phyloP scores from a whole-genome alignment of 371 early-diverging fungal genomes.

The Mucor lusitanicus region DNA sequence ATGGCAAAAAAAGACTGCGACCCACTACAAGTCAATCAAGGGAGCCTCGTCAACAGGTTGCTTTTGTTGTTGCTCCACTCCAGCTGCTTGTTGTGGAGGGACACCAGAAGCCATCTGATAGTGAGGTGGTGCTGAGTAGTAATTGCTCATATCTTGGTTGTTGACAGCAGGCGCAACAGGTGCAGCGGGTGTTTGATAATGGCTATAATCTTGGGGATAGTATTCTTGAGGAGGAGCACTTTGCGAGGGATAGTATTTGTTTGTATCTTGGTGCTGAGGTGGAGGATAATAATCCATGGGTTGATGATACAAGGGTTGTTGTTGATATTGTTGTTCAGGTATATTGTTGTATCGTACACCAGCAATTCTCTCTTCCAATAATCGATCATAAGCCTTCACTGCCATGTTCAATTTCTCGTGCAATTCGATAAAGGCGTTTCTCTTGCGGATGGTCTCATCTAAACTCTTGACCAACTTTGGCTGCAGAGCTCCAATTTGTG shows the following conservation, averaged over 20 bases:
- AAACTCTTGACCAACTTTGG: conserved; percentile 71
- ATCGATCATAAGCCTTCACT: conserved; percentile 79
- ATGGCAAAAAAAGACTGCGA: too few species aligned
- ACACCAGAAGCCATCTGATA: neutral
- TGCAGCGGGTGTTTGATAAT: conserved; percentile 3
- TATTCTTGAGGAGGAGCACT: conserved; percentile 10
- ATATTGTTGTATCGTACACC: conserved; percentile 6
- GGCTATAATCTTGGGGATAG: conserved; percentile 1
- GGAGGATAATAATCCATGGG: conserved; percentile 5
- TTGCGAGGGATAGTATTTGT: conserved; percentile 6
- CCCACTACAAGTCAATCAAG: conserved; percentile 21
- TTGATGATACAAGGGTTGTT: conserved; percentile 12
- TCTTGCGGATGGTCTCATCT: conserved; percentile 65
- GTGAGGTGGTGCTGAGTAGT: conserved; percentile 17
- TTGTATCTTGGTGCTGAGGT: conserved; percentile 5
- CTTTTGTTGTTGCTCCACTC: conserved; percentile 5
- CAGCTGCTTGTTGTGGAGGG: conserved; percentile 7
- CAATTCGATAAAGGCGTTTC: conserved; percentile 60
- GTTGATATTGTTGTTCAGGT: conserved; percentile 21
- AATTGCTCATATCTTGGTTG: conserved; percentile 9
- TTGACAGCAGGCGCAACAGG: neutral
- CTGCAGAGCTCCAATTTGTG: conserved; percentile 71
- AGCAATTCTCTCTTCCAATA: conserved; percentile 73
- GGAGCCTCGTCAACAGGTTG: conserved; percentile 27
- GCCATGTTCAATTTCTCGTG: conserved; percentile 83